These are phyloP conservation scores for Pseudophaeomoniella oleicola DNA, from an alignment of 2,329 filamentous ascomycete genomes.

Conservation along the genomic window DNA sequence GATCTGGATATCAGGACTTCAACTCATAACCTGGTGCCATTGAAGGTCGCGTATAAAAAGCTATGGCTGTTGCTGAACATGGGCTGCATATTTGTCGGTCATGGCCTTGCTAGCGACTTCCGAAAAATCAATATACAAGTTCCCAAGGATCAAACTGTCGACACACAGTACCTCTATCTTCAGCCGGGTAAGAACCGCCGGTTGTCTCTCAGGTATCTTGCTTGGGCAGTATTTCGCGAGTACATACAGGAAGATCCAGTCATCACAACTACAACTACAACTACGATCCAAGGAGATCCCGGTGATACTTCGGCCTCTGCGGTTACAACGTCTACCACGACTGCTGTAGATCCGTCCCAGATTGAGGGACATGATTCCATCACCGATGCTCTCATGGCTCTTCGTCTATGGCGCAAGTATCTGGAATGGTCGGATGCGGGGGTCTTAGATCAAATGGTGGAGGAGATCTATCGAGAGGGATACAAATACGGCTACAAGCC, in stretches of 20 bases:
- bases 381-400: conserved; percentile 81
- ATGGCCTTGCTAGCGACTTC: conserved; percentile 89
- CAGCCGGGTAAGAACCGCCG: conserved; percentile 69
- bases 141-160: conserved; percentile 76
- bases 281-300: background rate
- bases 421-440: conserved; percentile 79
- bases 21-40: conserved; percentile 65
- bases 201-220: conserved; percentile 77
- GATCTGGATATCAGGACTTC: conserved; percentile 72
- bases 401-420: conserved; percentile 81
- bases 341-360: conserved; percentile 8
- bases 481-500: conserved; percentile 44
- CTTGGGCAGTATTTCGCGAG: conserved; percentile 81
- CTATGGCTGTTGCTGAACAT: conserved; percentile 93
- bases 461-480: conserved; percentile 66
- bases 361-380: conserved; percentile 67
- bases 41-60: conserved; percentile 95
- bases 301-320: background rate
- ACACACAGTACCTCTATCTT: conserved; percentile 87
- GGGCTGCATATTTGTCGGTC: conserved; percentile 84
- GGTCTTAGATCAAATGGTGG: conserved; percentile 65
- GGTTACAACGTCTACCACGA: conserved; percentile 3
- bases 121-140: conserved; percentile 97
- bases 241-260: conserved; percentile 74
- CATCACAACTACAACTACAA: conserved; percentile 6